These are phyloP conservation scores for Wallacemonas sp. DNA, from an alignment of 208 protist species.

Conservation along the genomic window DNA sequence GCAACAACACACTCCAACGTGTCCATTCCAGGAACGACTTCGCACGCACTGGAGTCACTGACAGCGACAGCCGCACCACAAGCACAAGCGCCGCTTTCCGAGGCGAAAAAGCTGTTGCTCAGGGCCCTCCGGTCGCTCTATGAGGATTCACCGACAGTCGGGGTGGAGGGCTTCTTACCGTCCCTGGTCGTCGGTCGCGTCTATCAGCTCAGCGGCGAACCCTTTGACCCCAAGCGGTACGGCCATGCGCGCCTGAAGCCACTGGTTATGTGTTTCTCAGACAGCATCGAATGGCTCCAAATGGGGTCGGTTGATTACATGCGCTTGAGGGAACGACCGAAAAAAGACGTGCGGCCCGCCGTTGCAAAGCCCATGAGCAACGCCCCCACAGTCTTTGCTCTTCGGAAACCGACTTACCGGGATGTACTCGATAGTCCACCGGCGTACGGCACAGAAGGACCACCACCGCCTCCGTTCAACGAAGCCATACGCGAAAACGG, in stretches of 20 bases:
- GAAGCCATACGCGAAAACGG: too few relatives aligned
- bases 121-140: not conserved
- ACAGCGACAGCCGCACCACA: too few relatives aligned
- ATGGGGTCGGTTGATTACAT: not conserved
- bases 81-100: not conserved
- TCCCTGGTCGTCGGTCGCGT: not conserved
- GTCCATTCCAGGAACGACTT: too few relatives aligned
- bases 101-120: not conserved
- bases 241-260: not conserved
- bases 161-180: not conserved
- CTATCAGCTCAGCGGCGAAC: not conserved
- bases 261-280: not conserved
- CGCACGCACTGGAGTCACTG: too few relatives aligned
- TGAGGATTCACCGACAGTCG: not conserved
- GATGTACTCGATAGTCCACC: too few relatives aligned
- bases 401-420: too few relatives aligned
- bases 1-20: too few relatives aligned
- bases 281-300: not conserved
- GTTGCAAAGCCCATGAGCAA: too few relatives aligned
- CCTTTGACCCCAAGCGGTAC: conserved; percentile 1
- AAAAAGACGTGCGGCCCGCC: too few relatives aligned
- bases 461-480: not conserved
- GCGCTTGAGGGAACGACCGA: not conserved
- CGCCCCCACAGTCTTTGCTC: too few relatives aligned
- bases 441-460: not conserved